phyloP scores from a whole-genome alignment of 2,329 filamentous ascomycete species.

The Dactylellina drechsleri region DNA sequence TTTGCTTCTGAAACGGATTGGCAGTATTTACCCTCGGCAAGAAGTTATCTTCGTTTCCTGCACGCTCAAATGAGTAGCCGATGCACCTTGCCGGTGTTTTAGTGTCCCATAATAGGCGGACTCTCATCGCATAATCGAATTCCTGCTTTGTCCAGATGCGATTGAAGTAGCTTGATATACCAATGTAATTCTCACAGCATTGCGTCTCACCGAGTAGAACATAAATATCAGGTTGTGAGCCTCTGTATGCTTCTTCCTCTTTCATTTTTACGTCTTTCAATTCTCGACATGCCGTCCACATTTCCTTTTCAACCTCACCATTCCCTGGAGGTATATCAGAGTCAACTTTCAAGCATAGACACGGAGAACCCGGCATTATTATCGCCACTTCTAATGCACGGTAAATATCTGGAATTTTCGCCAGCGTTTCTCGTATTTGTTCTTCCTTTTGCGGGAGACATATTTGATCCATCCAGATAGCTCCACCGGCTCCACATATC shows the following conservation, averaged over 20 bases:
- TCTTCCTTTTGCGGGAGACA: conserved; percentile 23
- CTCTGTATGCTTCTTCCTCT: neutral
- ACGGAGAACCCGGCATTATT: conserved; percentile 11
- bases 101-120: conserved; percentile 5
- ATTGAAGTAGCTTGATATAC: conserved; percentile 8
- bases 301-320: neutral
- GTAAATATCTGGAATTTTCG: conserved; percentile 12
- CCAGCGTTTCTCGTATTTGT: conserved; percentile 7
- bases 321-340: neutral
- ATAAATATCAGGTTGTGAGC: conserved; percentile 4
- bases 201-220: neutral
- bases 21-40: neutral
- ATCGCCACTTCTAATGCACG: conserved; percentile 8
- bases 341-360: conserved; percentile 4
- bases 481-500: conserved; percentile 11
- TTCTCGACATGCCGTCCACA: neutral
- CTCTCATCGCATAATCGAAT: conserved; percentile 1
- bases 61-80: neutral
- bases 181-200: conserved; percentile 8
- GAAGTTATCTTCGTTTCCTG: neutral
- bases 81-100: conserved; percentile 3
- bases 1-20: conserved; percentile 5
- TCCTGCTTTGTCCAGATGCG: conserved; percentile 20
- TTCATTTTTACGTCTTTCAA: neutral
- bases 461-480: conserved; percentile 23